These are phyloP conservation scores for Laetiporus sulphureus DNA, from an alignment of 1,284 basidiomycete species.

Conservation along the genomic window DNA sequence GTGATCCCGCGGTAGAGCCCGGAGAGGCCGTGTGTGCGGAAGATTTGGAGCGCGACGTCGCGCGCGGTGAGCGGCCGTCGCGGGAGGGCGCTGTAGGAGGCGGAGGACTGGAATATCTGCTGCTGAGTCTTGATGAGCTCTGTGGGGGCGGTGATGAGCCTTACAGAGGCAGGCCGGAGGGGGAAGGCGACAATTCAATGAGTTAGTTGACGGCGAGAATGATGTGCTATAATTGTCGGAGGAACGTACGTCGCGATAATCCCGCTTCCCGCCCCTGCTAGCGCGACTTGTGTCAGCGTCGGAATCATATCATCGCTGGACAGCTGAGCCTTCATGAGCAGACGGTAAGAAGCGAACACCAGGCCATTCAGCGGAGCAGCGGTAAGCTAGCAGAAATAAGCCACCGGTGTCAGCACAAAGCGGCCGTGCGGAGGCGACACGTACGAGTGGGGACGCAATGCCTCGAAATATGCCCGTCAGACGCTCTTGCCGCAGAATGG, in stretches of 20 bases:
- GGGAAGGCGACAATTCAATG: too few relatives aligned
- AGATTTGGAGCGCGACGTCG: slow-evolving; percentile 47
- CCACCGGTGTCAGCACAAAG: too few relatives aligned
- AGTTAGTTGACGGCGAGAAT: slow-evolving; percentile 2
- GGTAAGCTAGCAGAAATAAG: slow-evolving; percentile 39
- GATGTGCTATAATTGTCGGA: neutral
- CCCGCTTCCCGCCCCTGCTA: slow-evolving; percentile 76
- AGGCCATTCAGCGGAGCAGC: slow-evolving; percentile 70
- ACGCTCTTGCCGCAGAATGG: slow-evolving; percentile 62
- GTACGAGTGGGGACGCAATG: slow-evolving; percentile 63
- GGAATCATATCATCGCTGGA: slow-evolving; percentile 39
- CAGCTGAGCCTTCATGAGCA: slow-evolving; percentile 57
- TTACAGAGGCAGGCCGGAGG: too few relatives aligned
- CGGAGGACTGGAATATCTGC: slow-evolving; percentile 29
- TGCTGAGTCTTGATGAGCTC: slow-evolving; percentile 87
- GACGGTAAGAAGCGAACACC: slow-evolving; percentile 70
- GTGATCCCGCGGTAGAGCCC: slow-evolving; percentile 76
- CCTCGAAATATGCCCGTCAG: slow-evolving; percentile 67
- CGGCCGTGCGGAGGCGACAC: slow-evolving; percentile 15
- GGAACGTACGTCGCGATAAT: slow-evolving; percentile 64
- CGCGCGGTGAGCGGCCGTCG: slow-evolving; percentile 34
- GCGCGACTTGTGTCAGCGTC: slow-evolving; percentile 58
- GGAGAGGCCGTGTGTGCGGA: slow-evolving; percentile 46
- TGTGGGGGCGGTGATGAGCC: slow-evolving; percentile 72
- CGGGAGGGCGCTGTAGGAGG: slow-evolving; percentile 1